Evolutionary conservation across 2,329 filamentous ascomycete genomes (phyloP).

Genomic region (Pleomassaria siparia): DNA sequence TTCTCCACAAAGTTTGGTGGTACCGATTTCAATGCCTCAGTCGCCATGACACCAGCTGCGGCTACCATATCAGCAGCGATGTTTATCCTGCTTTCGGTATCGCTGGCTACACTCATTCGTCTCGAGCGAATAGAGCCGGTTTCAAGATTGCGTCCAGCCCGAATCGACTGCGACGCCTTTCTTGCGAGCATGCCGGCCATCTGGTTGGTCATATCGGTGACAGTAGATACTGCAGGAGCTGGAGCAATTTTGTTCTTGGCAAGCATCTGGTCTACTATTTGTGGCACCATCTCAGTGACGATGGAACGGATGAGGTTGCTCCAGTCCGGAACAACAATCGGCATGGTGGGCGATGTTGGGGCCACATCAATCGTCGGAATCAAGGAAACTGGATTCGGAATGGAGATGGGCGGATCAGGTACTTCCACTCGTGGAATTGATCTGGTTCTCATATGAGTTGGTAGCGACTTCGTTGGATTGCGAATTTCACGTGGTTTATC

Average conservation of each 20-base stretch:
- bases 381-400: not conserved
- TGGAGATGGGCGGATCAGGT: conserved; percentile 13
- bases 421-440: conserved; percentile 20
- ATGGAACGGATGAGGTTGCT: conserved; percentile 32
- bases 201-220: conserved; percentile 32
- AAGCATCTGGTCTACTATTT: conserved; percentile 35
- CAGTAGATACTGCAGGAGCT: conserved; percentile 20
- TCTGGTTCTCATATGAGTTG: not conserved
- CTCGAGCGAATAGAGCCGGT: conserved; percentile 16
- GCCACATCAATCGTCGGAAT: conserved; percentile 8
- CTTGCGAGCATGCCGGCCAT: conserved; percentile 31
- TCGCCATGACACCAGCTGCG: conserved; percentile 32
- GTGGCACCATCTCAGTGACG: conserved; percentile 36
- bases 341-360: conserved; percentile 1
- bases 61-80: conserved; percentile 38
- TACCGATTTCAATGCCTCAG: conserved; percentile 27
- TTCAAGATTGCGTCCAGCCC: conserved; percentile 27
- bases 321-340: conserved; percentile 26
- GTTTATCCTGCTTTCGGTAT: conserved; percentile 31
- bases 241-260: conserved; percentile 26
- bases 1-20: conserved; percentile 37
- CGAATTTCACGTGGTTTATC: conserved; percentile 13
- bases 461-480: not conserved
- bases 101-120: conserved; percentile 31
- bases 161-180: conserved; percentile 26